Evolutionary conservation across 441 rosid genomes (phyloP), one percentile per base, ranked within the genome.

Genomic region (Pelargonium myrrhifolium): DNA sequence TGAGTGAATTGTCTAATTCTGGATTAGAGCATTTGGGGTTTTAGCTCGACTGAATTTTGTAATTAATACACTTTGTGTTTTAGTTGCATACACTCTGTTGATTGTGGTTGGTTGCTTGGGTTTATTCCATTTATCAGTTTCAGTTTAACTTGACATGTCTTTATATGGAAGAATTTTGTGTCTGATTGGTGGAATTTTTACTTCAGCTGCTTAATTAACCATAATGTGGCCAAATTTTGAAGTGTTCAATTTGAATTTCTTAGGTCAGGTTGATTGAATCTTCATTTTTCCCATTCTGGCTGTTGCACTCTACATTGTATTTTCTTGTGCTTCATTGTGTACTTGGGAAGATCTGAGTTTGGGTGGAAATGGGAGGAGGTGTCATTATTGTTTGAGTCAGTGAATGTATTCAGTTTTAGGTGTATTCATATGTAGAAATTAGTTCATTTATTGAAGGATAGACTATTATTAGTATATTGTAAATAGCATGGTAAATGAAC

Each of bases 21-120:
- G 65, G 15, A 35, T 5, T 0, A 14, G 65, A 5, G 69, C 53
- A n/a, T 12, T 49, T 66, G 35, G 62, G 58, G 67, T 72, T 67
- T 31, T 42, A 21, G 28, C 39, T 3, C 5, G 3, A 10, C n/a
- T n/a, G 17, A 49, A 24, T 58, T 43, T 63, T 56, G 73, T 62
- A 75, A 75, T 79, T 69, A 78, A 77, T 78, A 69, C 65, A 62
- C 37, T 59, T 67, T 45, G 42, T 39, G 28, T 18, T 75, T 43
- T 64, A 66, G 17, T 60, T 63, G 26, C 65, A 20, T 17, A 59
- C 49, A 70, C 40, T 68, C 35, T 26, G 71, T 15, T 66, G 71
- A 68, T 62, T n/a, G n/a, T 24, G 47, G 51, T 67, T 65, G 47
- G 62, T 40, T 47, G 10, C 24, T 58, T 31, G 17, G n/a, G 53